Percentiles rank a stretch among this genome's conserved stretches.
Evolutionary conservation across 2,329 filamentous ascomycete genomes (phyloP).

Genomic region (Simplicillium sp.): DNA sequence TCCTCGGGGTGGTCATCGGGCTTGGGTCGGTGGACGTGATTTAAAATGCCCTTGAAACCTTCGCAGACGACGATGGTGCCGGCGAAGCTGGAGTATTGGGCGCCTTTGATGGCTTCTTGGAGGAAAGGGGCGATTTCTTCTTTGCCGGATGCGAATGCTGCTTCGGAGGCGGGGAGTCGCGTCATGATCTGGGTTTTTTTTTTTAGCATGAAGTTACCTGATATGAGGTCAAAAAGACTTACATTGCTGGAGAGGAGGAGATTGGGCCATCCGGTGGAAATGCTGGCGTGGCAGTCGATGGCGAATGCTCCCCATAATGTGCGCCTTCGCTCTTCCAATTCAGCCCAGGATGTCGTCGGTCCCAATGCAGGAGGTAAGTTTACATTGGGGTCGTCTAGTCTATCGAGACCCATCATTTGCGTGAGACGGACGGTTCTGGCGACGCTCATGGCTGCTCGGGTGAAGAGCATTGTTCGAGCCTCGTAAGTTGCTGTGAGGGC

Average conservation of each 20-base stretch:
- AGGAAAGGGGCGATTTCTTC: slow-evolving; percentile 55
- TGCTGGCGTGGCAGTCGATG: slow-evolving; percentile 74
- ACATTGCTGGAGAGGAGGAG: slow-evolving; percentile 65
- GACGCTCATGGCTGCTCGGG: slow-evolving; percentile 73
- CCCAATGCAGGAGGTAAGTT: slow-evolving; percentile 66
- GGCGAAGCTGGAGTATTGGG: slow-evolving; percentile 60
- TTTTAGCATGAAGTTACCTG: not conserved
- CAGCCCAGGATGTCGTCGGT: slow-evolving; percentile 70
- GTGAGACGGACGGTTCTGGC: slow-evolving; percentile 61
- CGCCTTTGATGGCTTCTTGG: slow-evolving; percentile 51
- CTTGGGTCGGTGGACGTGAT: slow-evolving; percentile 67
- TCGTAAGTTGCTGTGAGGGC: slow-evolving; percentile 66
- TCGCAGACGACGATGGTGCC: slow-evolving; percentile 65
- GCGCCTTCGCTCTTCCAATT: slow-evolving; percentile 65
- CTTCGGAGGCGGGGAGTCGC: slow-evolving; percentile 70
- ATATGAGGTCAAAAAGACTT: slow-evolving; percentile 10
- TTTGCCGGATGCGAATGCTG: slow-evolving; percentile 60
- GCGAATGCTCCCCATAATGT: slow-evolving; percentile 83
- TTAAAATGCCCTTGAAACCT: slow-evolving; percentile 72
- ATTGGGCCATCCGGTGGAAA: slow-evolving; percentile 87
- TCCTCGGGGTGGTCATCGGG: slow-evolving; percentile 65
- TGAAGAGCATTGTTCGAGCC: slow-evolving; percentile 77
- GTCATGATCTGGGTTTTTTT: slow-evolving; percentile 50
- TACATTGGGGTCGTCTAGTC: slow-evolving; percentile 55
- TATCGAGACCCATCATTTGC: slow-evolving; percentile 79